These are phyloP conservation scores for Chrysopogon serrulatus DNA, from an alignment of 176 grass and related monocot genomes.

Conservation along the genomic window DNA sequence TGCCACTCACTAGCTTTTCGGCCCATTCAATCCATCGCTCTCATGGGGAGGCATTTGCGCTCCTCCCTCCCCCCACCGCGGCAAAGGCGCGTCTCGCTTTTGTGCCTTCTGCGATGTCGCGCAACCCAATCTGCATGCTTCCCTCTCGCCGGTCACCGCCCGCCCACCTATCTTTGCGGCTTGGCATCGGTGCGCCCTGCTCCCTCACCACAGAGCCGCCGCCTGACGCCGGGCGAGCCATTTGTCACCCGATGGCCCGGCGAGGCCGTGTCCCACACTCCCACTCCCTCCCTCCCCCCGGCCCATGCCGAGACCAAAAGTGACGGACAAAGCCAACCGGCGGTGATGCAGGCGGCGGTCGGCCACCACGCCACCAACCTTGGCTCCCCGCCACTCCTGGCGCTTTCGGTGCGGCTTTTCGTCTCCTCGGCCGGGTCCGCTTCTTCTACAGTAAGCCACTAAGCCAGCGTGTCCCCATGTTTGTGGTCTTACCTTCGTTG, in stretches of 20 bases:
- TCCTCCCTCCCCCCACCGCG: too few species aligned
- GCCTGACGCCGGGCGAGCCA: neutral
- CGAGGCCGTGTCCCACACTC: neutral
- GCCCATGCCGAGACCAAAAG: neutral
- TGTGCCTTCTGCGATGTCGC: too few species aligned
- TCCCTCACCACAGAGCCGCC: too few species aligned
- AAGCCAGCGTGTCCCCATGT: neutral
- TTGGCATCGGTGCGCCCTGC: too few species aligned
- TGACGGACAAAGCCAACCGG: neutral
- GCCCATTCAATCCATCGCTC: too few species aligned
- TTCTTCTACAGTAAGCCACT: conserved; percentile 6
- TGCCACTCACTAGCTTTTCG: too few species aligned
- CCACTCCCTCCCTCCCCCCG: neutral
- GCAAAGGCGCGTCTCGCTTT: too few species aligned
- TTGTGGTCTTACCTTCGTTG: too few species aligned
- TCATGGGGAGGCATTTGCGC: too few species aligned
- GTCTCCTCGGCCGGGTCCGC: neutral
- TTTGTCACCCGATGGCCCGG: neutral
- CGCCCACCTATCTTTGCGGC: too few species aligned
- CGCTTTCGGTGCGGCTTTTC: neutral
- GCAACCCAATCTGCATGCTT: too few species aligned
- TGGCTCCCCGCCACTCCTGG: neutral
- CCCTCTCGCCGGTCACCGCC: too few species aligned
- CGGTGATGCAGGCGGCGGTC: conserved; percentile 14
- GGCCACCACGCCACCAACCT: neutral